Evolutionary conservation across 2,329 filamentous ascomycete species (phyloP), one percentile per base, ranked within the genome.

Genomic region (Ceratocystis diversiconidia): DNA sequence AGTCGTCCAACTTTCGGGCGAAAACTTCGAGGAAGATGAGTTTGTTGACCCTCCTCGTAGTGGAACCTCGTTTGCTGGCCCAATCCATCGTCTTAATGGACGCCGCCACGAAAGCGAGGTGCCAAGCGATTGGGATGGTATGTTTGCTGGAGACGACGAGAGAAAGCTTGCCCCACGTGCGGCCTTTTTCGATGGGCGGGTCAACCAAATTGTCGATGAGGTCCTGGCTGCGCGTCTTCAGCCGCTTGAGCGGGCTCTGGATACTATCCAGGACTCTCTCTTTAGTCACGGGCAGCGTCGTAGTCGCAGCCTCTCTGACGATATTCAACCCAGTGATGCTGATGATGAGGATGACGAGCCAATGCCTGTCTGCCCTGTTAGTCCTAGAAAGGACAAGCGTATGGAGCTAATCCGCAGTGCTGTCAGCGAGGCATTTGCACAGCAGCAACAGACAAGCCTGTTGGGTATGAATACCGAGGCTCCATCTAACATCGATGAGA

Each of bases 101-200:
- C 44, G 43, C 41, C 82, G 80, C 67, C 80, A 79, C 52, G 72
- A 69, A 28, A 62, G 66, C 25, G 63, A 65, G 5, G 85, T 87
- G 28, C 82, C 85, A 67, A 96, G 92, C 73, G 92, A 97, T 74
- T 99, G 94, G 94, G 91, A 95, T 72, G 88, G 88, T 72, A 85
- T 87, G 60, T 86, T 96, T 68, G 87, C 88, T 8, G 89, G 90
- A 19, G 86, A 87, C 43, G 89, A 95, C 71, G 90, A 95, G 67
- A 83, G 85, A 62, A 96, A 95, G 75, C 79, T 97, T 65, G 85
- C 89, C 69, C 85, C 86, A 64, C 85, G 91, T 61, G 89, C 89
- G 69, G 83, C 85, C 60, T 97, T 96, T 80, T 96, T 97, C 71
- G 91, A 97, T 72, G 87, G 85, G 60, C 91, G 89, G 72, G 89